phyloP scores from a whole-genome alignment of 345 rosid genomes.

The Reutealis trisperma region DNA sequence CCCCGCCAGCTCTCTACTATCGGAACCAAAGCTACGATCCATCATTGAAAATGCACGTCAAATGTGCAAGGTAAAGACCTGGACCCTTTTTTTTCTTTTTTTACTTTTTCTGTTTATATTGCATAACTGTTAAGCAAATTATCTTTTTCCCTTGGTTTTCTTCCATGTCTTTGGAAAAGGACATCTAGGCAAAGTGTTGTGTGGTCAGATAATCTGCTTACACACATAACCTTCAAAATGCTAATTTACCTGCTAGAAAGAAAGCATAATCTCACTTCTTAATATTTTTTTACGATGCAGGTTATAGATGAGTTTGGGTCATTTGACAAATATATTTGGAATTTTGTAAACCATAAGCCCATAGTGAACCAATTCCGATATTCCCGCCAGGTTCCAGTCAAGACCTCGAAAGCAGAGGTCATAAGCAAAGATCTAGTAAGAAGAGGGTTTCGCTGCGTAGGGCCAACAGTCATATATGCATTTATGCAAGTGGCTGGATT shows the following conservation, averaged over 20 bases:
- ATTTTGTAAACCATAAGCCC: conserved; percentile 78
- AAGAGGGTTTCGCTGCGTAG: conserved; percentile 86
- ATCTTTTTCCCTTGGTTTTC: not conserved
- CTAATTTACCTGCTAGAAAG: not conserved
- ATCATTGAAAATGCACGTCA: conserved; percentile 76
- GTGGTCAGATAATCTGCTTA: not conserved
- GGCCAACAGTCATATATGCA: conserved; percentile 78
- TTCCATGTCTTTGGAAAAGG: not conserved
- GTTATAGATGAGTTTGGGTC: conserved; percentile 75
- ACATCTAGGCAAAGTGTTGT: not conserved
- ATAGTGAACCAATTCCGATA: conserved; percentile 68
- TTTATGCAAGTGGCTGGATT: conserved; percentile 91
- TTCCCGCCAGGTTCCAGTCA: conserved; percentile 80
- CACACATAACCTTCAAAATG: not conserved
- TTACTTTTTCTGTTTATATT: not conserved
- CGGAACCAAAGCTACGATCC: conserved; percentile 64
- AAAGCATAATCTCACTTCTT: conserved; percentile 31
- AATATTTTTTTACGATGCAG: conserved; percentile 52
- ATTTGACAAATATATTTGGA: conserved; percentile 75
- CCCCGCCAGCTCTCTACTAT: conserved; percentile 54
- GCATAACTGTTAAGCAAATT: not conserved
- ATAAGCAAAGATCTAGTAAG: conserved; percentile 85
- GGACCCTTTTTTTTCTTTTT: not conserved
- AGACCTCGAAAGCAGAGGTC: conserved; percentile 76
- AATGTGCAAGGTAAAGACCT: conserved; percentile 53